Evolutionary conservation across 2,329 filamentous ascomycete species (phyloP).

Genomic region (Helminthosporium solani): DNA sequence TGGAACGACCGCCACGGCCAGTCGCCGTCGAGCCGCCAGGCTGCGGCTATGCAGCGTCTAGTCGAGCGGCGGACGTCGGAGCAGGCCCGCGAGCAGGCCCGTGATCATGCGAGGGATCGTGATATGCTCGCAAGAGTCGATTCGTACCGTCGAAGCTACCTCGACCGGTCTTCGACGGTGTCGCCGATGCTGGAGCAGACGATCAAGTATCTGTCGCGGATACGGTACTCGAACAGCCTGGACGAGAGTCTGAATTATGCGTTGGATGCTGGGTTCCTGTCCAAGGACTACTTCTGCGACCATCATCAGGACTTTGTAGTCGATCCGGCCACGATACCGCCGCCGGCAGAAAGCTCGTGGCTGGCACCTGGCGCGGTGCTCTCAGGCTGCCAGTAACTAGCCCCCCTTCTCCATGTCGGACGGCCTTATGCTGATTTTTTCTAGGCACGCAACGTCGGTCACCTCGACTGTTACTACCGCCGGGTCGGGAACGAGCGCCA

Average conservation of each 20-base stretch:
- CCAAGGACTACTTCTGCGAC: slow-evolving; percentile 54
- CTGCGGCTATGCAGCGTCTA: slow-evolving; percentile 31
- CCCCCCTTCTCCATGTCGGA: too few relatives aligned
- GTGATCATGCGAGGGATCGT: slow-evolving; percentile 10
- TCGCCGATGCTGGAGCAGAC: slow-evolving; percentile 55
- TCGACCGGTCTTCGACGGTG: slow-evolving; percentile 27
- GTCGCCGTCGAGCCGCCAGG: slow-evolving; percentile 25
- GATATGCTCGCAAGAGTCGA: slow-evolving; percentile 28
- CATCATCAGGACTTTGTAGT: slow-evolving; percentile 60
- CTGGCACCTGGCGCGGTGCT: slow-evolving; percentile 62
- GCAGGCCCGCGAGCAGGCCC: slow-evolving; percentile 13
- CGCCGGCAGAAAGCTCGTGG: slow-evolving; percentile 60
- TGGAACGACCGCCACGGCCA: slow-evolving; percentile 22
- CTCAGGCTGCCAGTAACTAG: slow-evolving; percentile 54
- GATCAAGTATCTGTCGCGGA: slow-evolving; percentile 61
- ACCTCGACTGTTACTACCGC: slow-evolving; percentile 23
- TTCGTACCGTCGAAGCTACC: slow-evolving; percentile 29
- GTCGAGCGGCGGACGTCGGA: slow-evolving; percentile 27
- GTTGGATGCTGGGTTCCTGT: slow-evolving; percentile 55
- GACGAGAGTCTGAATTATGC: slow-evolving; percentile 57
- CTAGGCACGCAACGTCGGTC: slow-evolving; percentile 49
- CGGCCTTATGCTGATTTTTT: too few relatives aligned
- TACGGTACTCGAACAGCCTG: slow-evolving; percentile 53
- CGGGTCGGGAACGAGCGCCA: slow-evolving; percentile 15
- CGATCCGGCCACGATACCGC: slow-evolving; percentile 53